Evolutionary conservation across 148 eudicot species (phyloP).

Genomic region (Spergularia marina): DNA sequence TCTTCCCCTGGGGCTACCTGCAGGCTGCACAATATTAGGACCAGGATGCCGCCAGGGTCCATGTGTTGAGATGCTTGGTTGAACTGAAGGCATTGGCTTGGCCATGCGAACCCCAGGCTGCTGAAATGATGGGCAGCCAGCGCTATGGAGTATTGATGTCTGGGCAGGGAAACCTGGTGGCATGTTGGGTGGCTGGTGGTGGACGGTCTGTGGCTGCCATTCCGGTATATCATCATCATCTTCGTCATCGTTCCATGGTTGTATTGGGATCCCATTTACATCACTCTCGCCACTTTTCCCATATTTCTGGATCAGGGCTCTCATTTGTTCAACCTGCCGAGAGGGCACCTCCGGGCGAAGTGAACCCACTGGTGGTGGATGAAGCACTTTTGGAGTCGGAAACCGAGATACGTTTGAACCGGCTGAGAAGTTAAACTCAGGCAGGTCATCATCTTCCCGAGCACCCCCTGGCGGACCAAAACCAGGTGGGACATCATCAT

Average conservation of each 20-base stretch:
- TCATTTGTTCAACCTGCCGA: slow-evolving; percentile 60
- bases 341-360: slow-evolving; percentile 19
- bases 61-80: slow-evolving; percentile 25
- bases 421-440: slow-evolving; percentile 76
- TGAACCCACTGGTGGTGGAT: slow-evolving; percentile 7
- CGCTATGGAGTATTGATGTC: slow-evolving; percentile 13
- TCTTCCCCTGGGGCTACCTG: slow-evolving; percentile 3
- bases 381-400: background rate
- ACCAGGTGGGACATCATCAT: slow-evolving; percentile 86
- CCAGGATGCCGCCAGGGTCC: slow-evolving; percentile 39
- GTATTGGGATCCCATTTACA: slow-evolving; percentile 15
- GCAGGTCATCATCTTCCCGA: slow-evolving; percentile 88
- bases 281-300: slow-evolving; percentile 46
- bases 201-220: slow-evolving; percentile 62
- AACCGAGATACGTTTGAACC: slow-evolving; percentile 23
- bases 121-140: slow-evolving; percentile 17
- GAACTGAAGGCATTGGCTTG: slow-evolving; percentile 21
- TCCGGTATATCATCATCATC: slow-evolving; percentile 78
- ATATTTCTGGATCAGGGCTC: slow-evolving; percentile 72
- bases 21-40: slow-evolving; percentile 7
- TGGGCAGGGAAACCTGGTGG: slow-evolving; percentile 9
- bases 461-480: slow-evolving; percentile 56
- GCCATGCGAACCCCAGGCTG: slow-evolving; percentile 14
- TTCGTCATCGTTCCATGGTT: slow-evolving; percentile 75
- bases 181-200: background rate